phyloP scores from a whole-genome alignment of 2,329 filamentous ascomycete species.

The Fusarium denticulatum region DNA sequence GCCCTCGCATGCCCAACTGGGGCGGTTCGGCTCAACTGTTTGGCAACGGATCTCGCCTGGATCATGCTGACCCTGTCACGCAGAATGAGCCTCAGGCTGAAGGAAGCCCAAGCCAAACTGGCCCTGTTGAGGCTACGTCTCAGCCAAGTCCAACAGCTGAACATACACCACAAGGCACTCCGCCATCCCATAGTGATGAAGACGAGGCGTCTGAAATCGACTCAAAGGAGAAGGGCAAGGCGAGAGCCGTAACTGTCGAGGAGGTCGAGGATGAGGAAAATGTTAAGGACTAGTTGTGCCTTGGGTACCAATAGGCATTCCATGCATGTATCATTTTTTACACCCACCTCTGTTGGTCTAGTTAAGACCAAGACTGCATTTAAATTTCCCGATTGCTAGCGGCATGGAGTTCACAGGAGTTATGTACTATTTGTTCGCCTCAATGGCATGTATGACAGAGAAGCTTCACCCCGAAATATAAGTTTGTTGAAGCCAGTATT shows the following conservation, averaged over 20 bases:
- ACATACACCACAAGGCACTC: constrained; percentile 17
- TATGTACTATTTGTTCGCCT: neutral
- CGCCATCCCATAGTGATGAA: constrained; percentile 22
- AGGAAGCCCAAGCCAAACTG: constrained; percentile 13
- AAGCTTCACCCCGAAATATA: constrained; percentile 5
- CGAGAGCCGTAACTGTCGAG: constrained; percentile 56
- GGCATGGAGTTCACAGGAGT: constrained; percentile 22
- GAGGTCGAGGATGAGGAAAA: constrained; percentile 36
- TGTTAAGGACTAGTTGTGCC: constrained; percentile 14
- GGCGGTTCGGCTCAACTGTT: constrained; percentile 62
- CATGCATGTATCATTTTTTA: neutral
- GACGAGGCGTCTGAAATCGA: constrained; percentile 23
- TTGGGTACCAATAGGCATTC: neutral
- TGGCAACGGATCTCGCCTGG: constrained; percentile 45
- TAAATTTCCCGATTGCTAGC: constrained; percentile 13
- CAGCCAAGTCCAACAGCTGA: constrained; percentile 13
- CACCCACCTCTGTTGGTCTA: neutral
- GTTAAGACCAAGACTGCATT: constrained; percentile 8
- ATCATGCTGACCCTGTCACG: constrained; percentile 30
- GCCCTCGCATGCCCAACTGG: constrained; percentile 61
- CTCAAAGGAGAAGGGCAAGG: constrained; percentile 53
- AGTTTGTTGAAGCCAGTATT: constrained; percentile 7
- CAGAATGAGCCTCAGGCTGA: constrained; percentile 23
- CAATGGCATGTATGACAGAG: neutral
- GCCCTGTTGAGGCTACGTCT: neutral